A percentile compares a stretch with the other conserved stretches of the same genome.
These are phyloP conservation scores for Saururus chinensis DNA, from an alignment of 164 flowering plant genomes.

Conservation along the genomic window DNA sequence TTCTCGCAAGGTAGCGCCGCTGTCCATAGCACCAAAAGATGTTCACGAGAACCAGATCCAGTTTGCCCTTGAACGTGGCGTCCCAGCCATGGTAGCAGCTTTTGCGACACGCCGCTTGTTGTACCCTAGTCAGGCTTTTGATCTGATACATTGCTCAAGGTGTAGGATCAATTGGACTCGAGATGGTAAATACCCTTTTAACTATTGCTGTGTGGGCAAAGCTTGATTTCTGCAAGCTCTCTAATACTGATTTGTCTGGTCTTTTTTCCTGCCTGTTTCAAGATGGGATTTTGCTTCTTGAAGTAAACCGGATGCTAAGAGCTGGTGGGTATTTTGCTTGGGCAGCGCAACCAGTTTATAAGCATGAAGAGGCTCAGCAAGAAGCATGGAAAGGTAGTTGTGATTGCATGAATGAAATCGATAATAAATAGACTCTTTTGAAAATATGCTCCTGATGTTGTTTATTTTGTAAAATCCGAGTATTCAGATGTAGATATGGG, in stretches of 20 bases:
- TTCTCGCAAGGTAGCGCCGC: slow-evolving; percentile 34
- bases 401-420: not conserved
- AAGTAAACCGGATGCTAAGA: slow-evolving; percentile 75
- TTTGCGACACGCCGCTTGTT: slow-evolving; percentile 43
- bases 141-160: slow-evolving; percentile 57
- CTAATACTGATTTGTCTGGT: not conserved
- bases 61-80: slow-evolving; percentile 64
- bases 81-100: slow-evolving; percentile 59
- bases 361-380: slow-evolving; percentile 56
- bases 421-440: not conserved
- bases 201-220: not conserved
- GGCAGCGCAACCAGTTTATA: slow-evolving; percentile 93
- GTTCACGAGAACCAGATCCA: slow-evolving; percentile 67
- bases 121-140: slow-evolving; percentile 68
- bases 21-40: slow-evolving; percentile 61
- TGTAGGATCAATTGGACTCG: slow-evolving; percentile 63
- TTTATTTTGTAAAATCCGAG: too few species aligned
- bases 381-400: slow-evolving; percentile 75
- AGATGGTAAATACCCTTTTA: slow-evolving; percentile 31
- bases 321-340: slow-evolving; percentile 87
- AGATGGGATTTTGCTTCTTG: slow-evolving; percentile 75
- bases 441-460: too few species aligned
- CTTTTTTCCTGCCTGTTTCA: slow-evolving; percentile 6
- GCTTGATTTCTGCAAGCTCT: not conserved
- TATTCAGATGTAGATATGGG: too few species aligned